Base-by-base conservation (phyloP, 1,284 basidiomycete species). In the Cryptococcus sp. region DNA sequence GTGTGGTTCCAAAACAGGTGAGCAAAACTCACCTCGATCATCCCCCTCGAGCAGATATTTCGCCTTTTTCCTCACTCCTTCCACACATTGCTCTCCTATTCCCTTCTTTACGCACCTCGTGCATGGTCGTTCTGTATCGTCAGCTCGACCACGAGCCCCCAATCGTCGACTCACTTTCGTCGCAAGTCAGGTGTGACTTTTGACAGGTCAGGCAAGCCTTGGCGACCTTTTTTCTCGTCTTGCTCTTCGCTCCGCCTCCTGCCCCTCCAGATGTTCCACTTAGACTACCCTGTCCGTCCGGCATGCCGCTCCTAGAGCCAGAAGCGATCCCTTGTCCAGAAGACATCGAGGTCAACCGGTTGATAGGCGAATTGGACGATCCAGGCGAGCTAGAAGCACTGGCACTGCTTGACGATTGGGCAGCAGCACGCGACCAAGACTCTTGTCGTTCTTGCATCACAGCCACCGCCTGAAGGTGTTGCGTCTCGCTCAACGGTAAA, bases 1-100 rank as follows among this genome's bases (percentile, higher is more conserved):
- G n/a, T n/a, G n/a, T n/a, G n/a, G n/a, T n/a, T n/a, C n/a, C n/a
- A n/a, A n/a, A n/a, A n/a, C n/a, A n/a, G n/a, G 19, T 43, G 12
- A 12, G 10, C 18, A 14, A 16, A 12, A 75, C 82, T 60, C 66
- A 89, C 90, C 84, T 50, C 91, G 82, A 69, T 95, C 91, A 39
- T 88, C 86, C 42, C 92, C 89, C 69, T 94, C 89, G 55, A 92
- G 77, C 16, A 95, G 80, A 72, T 97, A 98, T 70, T 98, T 98
- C 22, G 94, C 94, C 75, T 97, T 97, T 76, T 98, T 98, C 58
- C 94, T 81, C 57, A 89, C 86, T 0, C 94, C 94, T 67, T 98
- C 94, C 33, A 85, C 85, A 68, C 94, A 98, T 52, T 83, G 85
- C 51, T 83, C 82, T 5, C 84, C 85, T 62, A 94, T 84, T 16